Evolutionary conservation across 306 rosid genomes (phyloP), one percentile per base, ranked within the genome.

Genomic region (Prosopis cineraria): DNA sequence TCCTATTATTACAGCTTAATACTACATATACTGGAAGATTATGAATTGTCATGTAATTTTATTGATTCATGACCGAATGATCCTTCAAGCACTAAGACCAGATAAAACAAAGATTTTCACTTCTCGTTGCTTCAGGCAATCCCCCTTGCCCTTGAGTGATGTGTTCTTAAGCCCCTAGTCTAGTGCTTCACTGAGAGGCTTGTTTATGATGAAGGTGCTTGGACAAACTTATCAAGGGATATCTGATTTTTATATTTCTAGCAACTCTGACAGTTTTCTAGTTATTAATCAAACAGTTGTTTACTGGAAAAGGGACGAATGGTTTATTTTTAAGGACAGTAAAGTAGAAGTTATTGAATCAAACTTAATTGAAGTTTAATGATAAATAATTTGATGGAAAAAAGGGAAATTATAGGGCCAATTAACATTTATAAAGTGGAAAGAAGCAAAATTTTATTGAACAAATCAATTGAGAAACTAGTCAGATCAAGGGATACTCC

Each of bases 1-100:
- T 58, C 27, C 56, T 69, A 43, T 36, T 63, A 17, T 19, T 58
- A 17, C 14, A 63, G 39, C 53, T 64, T 70, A 69, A 44, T 3
- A 70, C 31, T 50, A 43, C 70, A 41, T 65, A 65, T 31, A 24
- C 82, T 27, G 55, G 65, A 76, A 55, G 24, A 25, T 67, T 30
- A 27, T 76, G 60, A 27, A 73, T 19, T 80, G 30, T 12, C 55
- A 47, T 43, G 68, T 16, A 45, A 63, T 29, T 60, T 30, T 60
- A 60, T 19, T 60, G 39, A 33, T 60, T 7, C 14, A 7, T 27
- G 10, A 6, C 55, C 7, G 55, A 6, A 34, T 34, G 24, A 10
- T 55, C 11, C 62, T 1, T 9, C 14, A 55, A 24, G 62, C 31
- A 55, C 62, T 6, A 9, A 24, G 31, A 13, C 1, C 1, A 55